Conservation (phyloP, 2,329 filamentous ascomycete species). For the Colletotrichum spinosum region DNA sequence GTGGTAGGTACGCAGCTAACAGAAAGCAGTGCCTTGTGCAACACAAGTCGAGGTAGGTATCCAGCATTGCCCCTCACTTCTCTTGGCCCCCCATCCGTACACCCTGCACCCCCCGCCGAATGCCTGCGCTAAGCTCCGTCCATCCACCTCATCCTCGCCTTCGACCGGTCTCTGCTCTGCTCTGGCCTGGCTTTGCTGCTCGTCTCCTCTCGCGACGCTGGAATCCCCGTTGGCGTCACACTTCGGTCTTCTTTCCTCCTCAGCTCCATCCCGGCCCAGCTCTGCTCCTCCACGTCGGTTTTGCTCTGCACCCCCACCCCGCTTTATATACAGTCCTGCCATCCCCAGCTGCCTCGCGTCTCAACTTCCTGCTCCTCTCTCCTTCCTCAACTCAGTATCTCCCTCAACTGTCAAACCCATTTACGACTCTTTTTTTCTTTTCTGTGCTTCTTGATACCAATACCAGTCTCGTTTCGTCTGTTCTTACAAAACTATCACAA, state of each 20-base stretch:
- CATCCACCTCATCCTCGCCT: slow-evolving; percentile 1
- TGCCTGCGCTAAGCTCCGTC: slow-evolving; percentile 19
- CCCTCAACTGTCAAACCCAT: slow-evolving; percentile 11
- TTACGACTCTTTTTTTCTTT: slow-evolving; percentile 9
- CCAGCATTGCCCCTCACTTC: slow-evolving; percentile 8
- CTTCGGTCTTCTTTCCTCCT: slow-evolving; percentile 29
- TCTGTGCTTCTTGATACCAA: slow-evolving; percentile 26
- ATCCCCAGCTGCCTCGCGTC: slow-evolving; percentile 7
- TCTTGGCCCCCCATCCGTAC: slow-evolving; percentile 15
- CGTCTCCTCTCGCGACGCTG: slow-evolving; percentile 22
- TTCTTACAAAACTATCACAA: slow-evolving; percentile 40
- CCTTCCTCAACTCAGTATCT: neutral
- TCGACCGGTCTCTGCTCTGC: neutral
- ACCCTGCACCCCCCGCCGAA: slow-evolving; percentile 15
- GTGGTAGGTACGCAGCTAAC: no score
- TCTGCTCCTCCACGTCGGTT: no score
- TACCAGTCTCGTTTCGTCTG: slow-evolving; percentile 24
- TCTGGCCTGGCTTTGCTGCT: neutral
- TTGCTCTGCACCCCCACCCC: slow-evolving; percentile 22
- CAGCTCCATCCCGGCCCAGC: slow-evolving; percentile 1
- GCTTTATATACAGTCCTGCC: slow-evolving; percentile 37
- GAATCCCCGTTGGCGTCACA: slow-evolving; percentile 19
- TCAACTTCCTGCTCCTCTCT: slow-evolving; percentile 13
- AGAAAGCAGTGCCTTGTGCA: no score
- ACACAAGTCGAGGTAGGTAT: neutral